Conservation (phyloP, 805 yeast genomes). For the Phaffomyces opuntiae region DNA sequence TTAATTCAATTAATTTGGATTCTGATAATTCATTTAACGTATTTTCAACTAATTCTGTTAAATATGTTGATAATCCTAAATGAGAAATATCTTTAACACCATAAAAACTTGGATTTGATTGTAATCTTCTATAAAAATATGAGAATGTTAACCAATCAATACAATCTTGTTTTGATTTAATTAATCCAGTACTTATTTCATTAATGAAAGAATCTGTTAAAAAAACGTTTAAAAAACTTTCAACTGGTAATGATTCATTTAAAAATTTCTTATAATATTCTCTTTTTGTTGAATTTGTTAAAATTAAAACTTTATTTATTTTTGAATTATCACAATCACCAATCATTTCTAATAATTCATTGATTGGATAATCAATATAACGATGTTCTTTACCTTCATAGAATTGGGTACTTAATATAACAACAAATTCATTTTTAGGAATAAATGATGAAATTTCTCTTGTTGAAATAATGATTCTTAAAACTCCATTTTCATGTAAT, state of each 20-base stretch:
- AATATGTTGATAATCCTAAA: conserved; percentile 67
- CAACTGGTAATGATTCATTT: conserved; percentile 72
- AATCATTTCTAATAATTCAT: conserved; percentile 60
- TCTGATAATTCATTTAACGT: conserved; percentile 56
- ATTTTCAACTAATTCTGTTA: conserved; percentile 78
- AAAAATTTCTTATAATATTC: conserved; percentile 68
- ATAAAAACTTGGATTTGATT: conserved; percentile 81
- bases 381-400: conserved; percentile 72
- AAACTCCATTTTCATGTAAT: conserved; percentile 41
- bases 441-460: conserved; percentile 43
- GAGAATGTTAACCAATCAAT: conserved; percentile 87
- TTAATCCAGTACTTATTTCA: conserved; percentile 63
- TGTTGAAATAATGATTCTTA: conserved; percentile 55
- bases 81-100: conserved; percentile 63
- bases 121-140: conserved; percentile 73
- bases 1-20: conserved; percentile 56
- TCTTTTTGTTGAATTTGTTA: conserved; percentile 48
- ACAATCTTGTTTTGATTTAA: conserved; percentile 72
- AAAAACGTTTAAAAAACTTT: conserved; percentile 56
- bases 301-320: conserved; percentile 41
- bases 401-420: conserved; percentile 63
- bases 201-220: conserved; percentile 64
- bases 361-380: conserved; percentile 59
- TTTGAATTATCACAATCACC: conserved; percentile 30
- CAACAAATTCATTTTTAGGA: conserved; percentile 49